Evolutionary conservation across 2,329 filamentous ascomycete species (phyloP).

Genomic region (Pseudopithomyces chartarum): DNA sequence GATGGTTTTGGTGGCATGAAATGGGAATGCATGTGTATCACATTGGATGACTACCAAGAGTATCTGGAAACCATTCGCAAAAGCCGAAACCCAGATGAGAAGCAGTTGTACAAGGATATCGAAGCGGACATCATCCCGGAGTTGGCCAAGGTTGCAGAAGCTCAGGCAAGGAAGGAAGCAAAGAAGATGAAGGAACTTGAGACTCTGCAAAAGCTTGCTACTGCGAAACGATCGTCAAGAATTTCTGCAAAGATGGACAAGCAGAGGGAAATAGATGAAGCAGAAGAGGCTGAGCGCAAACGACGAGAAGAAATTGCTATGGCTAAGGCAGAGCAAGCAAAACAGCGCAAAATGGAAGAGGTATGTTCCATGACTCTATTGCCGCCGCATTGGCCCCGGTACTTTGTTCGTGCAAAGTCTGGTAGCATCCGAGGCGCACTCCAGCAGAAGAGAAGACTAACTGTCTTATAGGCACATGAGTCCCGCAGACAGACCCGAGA

Average conservation of each 20-base stretch:
- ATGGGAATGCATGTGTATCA: constrained; percentile 92
- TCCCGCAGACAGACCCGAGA: constrained; percentile 82
- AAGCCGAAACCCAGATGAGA: constrained; percentile 84
- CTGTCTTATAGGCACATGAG: constrained; percentile 67
- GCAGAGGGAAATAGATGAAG: constrained; percentile 74
- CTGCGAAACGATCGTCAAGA: constrained; percentile 89
- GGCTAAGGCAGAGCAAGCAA: constrained; percentile 63
- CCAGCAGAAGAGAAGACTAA: neutral
- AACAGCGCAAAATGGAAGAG: constrained; percentile 68
- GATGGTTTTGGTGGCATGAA: constrained; percentile 75
- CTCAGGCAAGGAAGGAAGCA: constrained; percentile 71
- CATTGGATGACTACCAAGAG: constrained; percentile 73
- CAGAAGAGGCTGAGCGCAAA: constrained; percentile 71
- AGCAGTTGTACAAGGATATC: constrained; percentile 72
- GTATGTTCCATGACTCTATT: constrained; percentile 38
- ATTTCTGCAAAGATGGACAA: constrained; percentile 82
- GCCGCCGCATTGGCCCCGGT: constrained; percentile 16
- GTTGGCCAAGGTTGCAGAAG: constrained; percentile 75
- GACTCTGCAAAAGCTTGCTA: constrained; percentile 84
- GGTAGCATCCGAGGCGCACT: too few relatives aligned
- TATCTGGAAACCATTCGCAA: constrained; percentile 75
- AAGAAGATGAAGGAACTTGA: constrained; percentile 81
- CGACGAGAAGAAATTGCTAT: constrained; percentile 67
- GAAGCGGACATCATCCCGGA: constrained; percentile 81
- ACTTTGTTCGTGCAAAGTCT: too few relatives aligned